Percentiles rank a stretch among this genome's conserved stretches.
phyloP scores from a whole-genome alignment of 495 filamentous ascomycete genomes.

The Penicillium arizonense region DNA sequence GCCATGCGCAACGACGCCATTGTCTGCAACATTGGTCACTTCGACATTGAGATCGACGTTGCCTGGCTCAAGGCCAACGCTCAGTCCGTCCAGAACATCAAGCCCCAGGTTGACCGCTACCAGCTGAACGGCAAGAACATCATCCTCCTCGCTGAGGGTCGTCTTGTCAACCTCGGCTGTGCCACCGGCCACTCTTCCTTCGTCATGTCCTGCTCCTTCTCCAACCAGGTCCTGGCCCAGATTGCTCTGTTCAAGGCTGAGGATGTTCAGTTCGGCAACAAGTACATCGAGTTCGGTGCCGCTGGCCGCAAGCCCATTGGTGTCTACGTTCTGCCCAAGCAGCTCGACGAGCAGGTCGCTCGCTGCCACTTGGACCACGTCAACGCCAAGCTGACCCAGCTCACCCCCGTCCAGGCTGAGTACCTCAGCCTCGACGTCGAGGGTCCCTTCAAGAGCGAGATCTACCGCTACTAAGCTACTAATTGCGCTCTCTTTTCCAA shows the following conservation, averaged over 20 bases:
- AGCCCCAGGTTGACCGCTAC: constrained; percentile 99
- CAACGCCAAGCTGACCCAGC: constrained; percentile 87
- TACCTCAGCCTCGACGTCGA: constrained; percentile 82
- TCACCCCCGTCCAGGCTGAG: constrained; percentile 84
- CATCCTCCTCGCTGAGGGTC: constrained; percentile 96
- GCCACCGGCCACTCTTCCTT: constrained; percentile 99
- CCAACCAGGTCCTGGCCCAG: constrained; percentile 99
- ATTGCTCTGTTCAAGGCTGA: constrained; percentile 96
- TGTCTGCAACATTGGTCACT: constrained; percentile 99
- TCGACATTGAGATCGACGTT: constrained; percentile 99
- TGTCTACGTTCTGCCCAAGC: constrained; percentile 98
- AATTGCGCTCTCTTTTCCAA: constrained; percentile 19
- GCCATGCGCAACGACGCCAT: constrained; percentile 98
- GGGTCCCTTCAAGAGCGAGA: constrained; percentile 94
- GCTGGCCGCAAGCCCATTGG: constrained; percentile 82
- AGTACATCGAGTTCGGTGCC: constrained; percentile 96
- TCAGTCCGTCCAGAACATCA: constrained; percentile 93
- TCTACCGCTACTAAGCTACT: constrained; percentile 54
- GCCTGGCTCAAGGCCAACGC: constrained; percentile 98
- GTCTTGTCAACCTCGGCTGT: constrained; percentile 98
- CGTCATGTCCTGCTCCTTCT: constrained; percentile 99
- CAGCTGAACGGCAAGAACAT: constrained; percentile 94
- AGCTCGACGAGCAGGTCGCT: constrained; percentile 97
- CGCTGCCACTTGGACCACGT: constrained; percentile 89
- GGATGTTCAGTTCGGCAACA: constrained; percentile 81